Conservation (phyloP, 768 basidiomycete genomes). For the Clitopilus hobsonii region DNA sequence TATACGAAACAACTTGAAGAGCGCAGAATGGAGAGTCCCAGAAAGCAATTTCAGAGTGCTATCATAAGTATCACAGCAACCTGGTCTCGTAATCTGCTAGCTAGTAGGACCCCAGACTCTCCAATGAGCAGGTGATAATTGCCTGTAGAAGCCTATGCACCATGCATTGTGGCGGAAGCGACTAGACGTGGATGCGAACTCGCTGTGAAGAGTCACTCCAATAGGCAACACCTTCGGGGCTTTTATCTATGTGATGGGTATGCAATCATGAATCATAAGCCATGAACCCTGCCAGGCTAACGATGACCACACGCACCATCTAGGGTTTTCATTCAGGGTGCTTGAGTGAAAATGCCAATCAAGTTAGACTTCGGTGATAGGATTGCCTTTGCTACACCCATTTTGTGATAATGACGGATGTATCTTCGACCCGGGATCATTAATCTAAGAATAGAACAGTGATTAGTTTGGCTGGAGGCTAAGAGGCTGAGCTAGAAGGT, state of each 20-base stretch:
- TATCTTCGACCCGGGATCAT: neutral
- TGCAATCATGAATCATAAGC: neutral
- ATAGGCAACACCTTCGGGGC: neutral
- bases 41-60: too few relatives aligned
- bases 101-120: neutral
- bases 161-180: neutral
- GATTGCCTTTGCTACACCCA: neutral
- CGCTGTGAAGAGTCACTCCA: neutral
- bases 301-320: neutral
- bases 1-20: too few relatives aligned
- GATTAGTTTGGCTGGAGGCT: neutral
- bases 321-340: neutral
- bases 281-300: neutral
- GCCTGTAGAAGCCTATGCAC: neutral
- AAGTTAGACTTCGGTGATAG: neutral
- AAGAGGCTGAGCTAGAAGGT: neutral
- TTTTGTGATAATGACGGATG: neutral
- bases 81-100: too few relatives aligned
- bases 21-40: too few relatives aligned
- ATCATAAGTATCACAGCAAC: too few relatives aligned
- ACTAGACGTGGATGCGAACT: neutral
- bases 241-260: neutral
- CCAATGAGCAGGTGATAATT: too few relatives aligned
- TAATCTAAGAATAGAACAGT: neutral
- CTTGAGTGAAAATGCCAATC: neutral